Evolutionary conservation across 257 asterid genomes (phyloP).

Genomic region (Solanum sejunctum): DNA sequence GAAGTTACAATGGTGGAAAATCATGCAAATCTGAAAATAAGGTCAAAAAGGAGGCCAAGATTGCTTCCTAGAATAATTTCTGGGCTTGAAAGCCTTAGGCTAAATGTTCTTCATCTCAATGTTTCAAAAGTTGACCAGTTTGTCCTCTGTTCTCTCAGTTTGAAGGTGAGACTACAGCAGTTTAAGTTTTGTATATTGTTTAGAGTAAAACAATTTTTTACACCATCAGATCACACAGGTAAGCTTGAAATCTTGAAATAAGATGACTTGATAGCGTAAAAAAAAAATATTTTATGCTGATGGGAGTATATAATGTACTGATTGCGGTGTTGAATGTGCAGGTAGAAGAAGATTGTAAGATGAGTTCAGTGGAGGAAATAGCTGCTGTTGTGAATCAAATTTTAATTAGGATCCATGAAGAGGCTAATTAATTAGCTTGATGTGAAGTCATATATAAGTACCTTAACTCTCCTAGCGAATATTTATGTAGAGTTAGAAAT

Average conservation of each 20-base stretch:
- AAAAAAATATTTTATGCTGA: neutral
- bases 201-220: neutral
- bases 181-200: neutral
- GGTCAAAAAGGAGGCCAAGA: constrained; percentile 17
- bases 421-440: neutral
- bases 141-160: constrained; percentile 19
- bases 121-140: constrained; percentile 16
- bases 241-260: neutral
- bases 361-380: constrained; percentile 25
- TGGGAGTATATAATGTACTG: neutral
- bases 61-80: constrained; percentile 18
- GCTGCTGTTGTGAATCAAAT: constrained; percentile 25
- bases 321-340: neutral
- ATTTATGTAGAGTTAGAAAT: neutral
- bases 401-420: constrained; percentile 11
- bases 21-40: constrained; percentile 27
- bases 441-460: neutral
- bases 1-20: constrained; percentile 37
- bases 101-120: constrained; percentile 28
- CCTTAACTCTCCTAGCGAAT: neutral
- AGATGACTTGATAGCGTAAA: neutral
- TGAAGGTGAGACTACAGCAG: constrained; percentile 15
- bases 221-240: neutral
- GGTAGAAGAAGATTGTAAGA: constrained; percentile 29
- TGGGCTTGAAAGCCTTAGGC: constrained; percentile 20